Evolutionary conservation across 2,329 filamentous ascomycete genomes (phyloP).

Genomic region (Pseudogymnoascus sp.): DNA sequence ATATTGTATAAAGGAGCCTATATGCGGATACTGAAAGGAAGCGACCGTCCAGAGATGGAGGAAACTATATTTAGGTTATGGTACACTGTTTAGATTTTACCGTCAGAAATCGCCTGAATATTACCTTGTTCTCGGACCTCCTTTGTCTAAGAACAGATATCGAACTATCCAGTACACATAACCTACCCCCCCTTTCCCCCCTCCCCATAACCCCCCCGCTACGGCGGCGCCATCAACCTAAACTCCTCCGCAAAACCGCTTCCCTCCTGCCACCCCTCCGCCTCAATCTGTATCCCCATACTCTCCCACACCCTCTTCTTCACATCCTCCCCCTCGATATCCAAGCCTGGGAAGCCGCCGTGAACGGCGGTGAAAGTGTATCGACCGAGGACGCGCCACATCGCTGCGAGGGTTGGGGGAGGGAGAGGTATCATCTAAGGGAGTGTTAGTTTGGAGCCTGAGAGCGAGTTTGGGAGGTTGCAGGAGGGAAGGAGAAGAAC

Average conservation of each 20-base stretch:
- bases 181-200: neutral
- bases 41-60: neutral
- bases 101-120: neutral
- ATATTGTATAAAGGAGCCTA: neutral
- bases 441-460: constrained; percentile 12
- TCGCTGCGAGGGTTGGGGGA: constrained; percentile 54
- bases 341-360: constrained; percentile 57
- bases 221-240: neutral
- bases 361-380: constrained; percentile 60
- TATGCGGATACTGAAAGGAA: neutral
- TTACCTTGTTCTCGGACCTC: neutral
- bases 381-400: constrained; percentile 61
- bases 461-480: neutral
- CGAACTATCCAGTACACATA: neutral
- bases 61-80: neutral
- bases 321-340: constrained; percentile 49
- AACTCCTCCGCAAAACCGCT: neutral
- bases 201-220: neutral
- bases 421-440: constrained; percentile 56
- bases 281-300: constrained; percentile 63
- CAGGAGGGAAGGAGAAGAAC: constrained; percentile 20
- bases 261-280: constrained; percentile 19
- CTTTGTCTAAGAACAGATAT: neutral
- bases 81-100: neutral
- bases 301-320: constrained; percentile 65